Conservation (phyloP, 2,329 filamentous ascomycete genomes). For the Davidsoniella eucalypti region DNA sequence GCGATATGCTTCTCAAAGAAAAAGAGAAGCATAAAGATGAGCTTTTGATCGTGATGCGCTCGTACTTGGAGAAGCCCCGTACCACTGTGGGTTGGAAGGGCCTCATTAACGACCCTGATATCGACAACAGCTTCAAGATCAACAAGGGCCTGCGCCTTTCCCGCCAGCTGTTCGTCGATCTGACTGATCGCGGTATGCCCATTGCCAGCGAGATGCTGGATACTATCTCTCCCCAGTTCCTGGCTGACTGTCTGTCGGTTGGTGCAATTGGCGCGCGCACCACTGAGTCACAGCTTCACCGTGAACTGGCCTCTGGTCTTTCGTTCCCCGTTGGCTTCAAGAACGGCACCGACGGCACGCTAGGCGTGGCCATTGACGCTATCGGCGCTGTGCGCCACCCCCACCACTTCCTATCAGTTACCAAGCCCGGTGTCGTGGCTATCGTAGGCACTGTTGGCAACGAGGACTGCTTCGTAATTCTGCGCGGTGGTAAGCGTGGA, state of each 20-base stretch:
- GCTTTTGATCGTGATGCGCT: slow-evolving; percentile 89
- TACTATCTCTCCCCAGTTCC: slow-evolving; percentile 93
- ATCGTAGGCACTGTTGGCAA: slow-evolving; percentile 92
- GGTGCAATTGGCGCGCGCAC: slow-evolving; percentile 93
- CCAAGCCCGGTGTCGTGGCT: slow-evolving; percentile 86
- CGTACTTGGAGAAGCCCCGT: slow-evolving; percentile 95
- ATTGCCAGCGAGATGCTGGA: slow-evolving; percentile 96
- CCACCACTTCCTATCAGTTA: slow-evolving; percentile 94
- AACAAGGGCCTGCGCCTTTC: slow-evolving; percentile 87
- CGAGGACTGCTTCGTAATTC: slow-evolving; percentile 91
- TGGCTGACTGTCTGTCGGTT: slow-evolving; percentile 79
- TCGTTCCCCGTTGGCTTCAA: slow-evolving; percentile 99
- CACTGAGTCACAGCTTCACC: slow-evolving; percentile 88
- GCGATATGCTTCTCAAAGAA: slow-evolving; percentile 60
- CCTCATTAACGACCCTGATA: slow-evolving; percentile 94
- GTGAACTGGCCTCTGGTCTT: slow-evolving; percentile 81
- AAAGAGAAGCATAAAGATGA: slow-evolving; percentile 83
- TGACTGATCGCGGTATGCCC: slow-evolving; percentile 86
- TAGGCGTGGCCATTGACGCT: slow-evolving; percentile 84
- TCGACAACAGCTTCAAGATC: slow-evolving; percentile 97
- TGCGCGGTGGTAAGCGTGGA: slow-evolving; percentile 80
- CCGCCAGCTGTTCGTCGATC: slow-evolving; percentile 80
- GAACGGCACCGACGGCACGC: slow-evolving; percentile 88
- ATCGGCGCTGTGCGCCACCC: slow-evolving; percentile 84
- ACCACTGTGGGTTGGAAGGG: slow-evolving; percentile 99